Evolutionary conservation across 345 rosid genomes (phyloP).

Genomic region (Syzygium oleosum): DNA sequence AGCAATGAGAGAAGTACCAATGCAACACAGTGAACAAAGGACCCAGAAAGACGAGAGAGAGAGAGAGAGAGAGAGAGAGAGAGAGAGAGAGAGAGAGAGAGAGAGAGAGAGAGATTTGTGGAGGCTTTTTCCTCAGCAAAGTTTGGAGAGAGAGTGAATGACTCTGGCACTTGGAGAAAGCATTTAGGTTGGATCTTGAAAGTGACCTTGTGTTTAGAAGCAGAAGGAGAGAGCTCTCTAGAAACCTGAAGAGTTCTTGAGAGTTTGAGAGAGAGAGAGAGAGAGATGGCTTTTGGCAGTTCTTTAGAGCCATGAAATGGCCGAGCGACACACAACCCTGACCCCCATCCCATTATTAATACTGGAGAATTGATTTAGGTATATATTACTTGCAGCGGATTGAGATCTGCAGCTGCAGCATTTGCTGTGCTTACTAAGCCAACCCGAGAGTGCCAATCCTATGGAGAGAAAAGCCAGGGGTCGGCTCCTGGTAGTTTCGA

Average conservation of each 20-base stretch:
- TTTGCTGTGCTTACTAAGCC: background rate
- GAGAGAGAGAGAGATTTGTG: background rate
- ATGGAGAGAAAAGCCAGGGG: background rate
- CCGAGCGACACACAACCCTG: background rate
- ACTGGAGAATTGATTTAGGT: background rate
- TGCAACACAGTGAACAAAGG: background rate
- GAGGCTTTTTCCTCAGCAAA: background rate
- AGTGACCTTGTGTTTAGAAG: background rate
- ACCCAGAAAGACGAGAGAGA: background rate
- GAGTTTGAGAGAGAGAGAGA: background rate
- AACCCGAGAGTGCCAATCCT: background rate
- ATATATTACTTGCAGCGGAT: background rate
- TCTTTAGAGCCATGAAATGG: background rate
- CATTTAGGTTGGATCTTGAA: background rate
- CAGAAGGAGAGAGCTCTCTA: background rate
- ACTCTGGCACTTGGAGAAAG: background rate
- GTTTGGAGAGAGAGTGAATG: background rate
- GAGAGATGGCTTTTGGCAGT: background rate
- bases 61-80: background rate
- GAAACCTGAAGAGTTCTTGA: background rate
- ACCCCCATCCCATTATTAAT: background rate
- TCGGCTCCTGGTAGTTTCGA: background rate
- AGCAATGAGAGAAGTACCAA: background rate
- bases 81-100: background rate
- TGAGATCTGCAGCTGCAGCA: background rate